Evolutionary conservation across 805 yeast species (phyloP).

Genomic region (Teunomyces cretensis): DNA sequence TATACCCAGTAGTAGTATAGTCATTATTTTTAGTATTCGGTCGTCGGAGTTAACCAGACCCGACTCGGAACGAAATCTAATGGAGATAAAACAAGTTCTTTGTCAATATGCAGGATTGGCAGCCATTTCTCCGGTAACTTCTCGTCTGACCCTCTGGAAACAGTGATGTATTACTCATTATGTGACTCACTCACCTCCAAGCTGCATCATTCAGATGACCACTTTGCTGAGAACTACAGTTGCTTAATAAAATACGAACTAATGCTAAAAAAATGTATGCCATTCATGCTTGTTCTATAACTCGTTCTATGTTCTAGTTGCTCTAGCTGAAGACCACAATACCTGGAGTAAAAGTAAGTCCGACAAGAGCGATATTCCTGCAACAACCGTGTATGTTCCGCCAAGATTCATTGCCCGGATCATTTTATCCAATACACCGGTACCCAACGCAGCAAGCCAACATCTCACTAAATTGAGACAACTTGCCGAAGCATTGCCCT

Average conservation of each 20-base stretch:
- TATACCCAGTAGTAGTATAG: background rate
- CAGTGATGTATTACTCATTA: too few species aligned
- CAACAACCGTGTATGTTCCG: conserved; percentile 74
- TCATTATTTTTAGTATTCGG: too few species aligned
- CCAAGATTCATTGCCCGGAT: conserved; percentile 56
- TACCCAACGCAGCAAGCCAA: conserved; percentile 62
- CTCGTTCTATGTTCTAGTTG: background rate
- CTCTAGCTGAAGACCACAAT: background rate
- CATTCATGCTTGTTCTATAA: too few species aligned
- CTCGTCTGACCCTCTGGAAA: too few species aligned
- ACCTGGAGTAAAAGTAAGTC: conserved; percentile 2
- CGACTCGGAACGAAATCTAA: background rate
- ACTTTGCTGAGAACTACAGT: too few species aligned
- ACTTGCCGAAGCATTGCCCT: conserved; percentile 72
- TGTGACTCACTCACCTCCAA: too few species aligned
- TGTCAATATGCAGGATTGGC: background rate
- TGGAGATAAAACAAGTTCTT: background rate
- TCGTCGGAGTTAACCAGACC: background rate
- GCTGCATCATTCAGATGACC: too few species aligned
- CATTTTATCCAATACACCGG: conserved; percentile 68
- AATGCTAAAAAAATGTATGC: too few species aligned
- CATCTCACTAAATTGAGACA: conserved; percentile 73
- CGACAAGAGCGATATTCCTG: conserved; percentile 39
- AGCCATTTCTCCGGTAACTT: too few species aligned
- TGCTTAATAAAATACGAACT: too few species aligned